phyloP scores from a whole-genome alignment of 352 stramenopile species.

The Phytophthora citricola region DNA sequence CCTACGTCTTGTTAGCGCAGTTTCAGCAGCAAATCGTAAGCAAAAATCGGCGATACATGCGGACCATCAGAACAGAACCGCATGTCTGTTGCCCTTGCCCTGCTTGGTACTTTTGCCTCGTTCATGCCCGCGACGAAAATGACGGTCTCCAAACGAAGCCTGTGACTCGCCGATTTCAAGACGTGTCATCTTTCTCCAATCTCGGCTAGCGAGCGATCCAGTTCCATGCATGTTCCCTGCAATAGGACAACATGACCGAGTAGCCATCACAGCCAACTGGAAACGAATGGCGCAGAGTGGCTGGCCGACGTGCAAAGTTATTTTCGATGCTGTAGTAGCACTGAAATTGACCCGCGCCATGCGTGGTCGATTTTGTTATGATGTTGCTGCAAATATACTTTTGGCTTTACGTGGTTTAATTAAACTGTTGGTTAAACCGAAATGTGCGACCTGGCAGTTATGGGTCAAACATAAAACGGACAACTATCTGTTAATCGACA shows the following conservation, averaged over 20 bases:
- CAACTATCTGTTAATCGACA: conserved; percentile 19
- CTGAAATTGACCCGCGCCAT: background rate
- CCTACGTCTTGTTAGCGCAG: too few species aligned
- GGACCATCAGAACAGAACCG: conserved; percentile 8
- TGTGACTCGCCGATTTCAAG: conserved; percentile 21
- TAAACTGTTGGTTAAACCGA: background rate
- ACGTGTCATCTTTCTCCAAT: conserved; percentile 13
- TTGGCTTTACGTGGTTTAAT: too few species aligned
- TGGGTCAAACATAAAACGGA: conserved; percentile 17
- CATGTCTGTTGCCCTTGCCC: background rate
- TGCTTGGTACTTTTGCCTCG: conserved; percentile 2
- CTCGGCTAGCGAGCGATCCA: background rate
- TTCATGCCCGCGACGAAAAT: conserved; percentile 18
- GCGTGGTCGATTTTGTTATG: too few species aligned
- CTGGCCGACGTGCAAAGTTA: background rate
- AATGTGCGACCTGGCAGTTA: background rate
- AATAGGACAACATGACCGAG: conserved; percentile 3
- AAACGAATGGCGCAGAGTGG: background rate
- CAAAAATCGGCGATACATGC: conserved; percentile 19
- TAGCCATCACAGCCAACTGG: background rate
- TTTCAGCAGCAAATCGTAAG: background rate
- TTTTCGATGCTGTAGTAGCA: background rate
- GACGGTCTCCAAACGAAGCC: conserved; percentile 12
- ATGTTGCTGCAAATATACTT: too few species aligned
- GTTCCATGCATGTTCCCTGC: conserved; percentile 7